Conservation (phyloP, 352 stramenopile genomes). For the Globisporangium spiculum region DNA sequence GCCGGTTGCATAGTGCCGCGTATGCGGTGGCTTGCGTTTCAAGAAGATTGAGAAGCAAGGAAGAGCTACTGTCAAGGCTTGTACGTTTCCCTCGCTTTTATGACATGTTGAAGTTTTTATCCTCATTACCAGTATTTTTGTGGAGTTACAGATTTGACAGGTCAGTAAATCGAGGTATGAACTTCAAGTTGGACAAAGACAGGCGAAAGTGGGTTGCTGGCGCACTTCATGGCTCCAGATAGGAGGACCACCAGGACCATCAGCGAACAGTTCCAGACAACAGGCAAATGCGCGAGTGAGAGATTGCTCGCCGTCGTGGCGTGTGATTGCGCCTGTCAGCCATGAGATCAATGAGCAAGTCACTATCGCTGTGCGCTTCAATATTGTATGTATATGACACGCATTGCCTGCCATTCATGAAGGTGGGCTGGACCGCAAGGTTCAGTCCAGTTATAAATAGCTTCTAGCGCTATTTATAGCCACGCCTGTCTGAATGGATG, state of each 20-base stretch:
- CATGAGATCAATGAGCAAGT: too few species aligned
- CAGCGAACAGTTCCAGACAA: not conserved
- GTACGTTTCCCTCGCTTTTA: not conserved
- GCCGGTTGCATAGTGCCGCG: not conserved
- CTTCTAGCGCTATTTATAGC: constrained; percentile 2
- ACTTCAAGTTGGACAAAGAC: constrained; percentile 14
- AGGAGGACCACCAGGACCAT: not conserved
- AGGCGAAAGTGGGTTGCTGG: not conserved
- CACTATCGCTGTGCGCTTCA: too few species aligned
- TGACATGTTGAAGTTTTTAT: constrained; percentile 2
- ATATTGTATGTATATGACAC: too few species aligned
- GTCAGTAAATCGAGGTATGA: not conserved
- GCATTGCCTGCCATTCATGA: too few species aligned
- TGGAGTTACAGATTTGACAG: not conserved
- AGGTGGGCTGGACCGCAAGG: too few species aligned
- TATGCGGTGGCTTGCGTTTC: constrained; percentile 5
- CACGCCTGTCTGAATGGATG: not conserved
- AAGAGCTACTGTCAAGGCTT: not conserved
- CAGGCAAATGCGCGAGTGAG: not conserved
- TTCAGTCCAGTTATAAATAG: not conserved
- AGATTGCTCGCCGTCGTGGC: not conserved
- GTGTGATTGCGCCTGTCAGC: not conserved
- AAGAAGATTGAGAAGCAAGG: not conserved
- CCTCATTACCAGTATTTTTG: too few species aligned
- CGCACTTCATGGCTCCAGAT: not conserved